These are phyloP conservation scores for Termitomyces sp. DNA, from an alignment of 768 basidiomycete species.

Conservation along the genomic window DNA sequence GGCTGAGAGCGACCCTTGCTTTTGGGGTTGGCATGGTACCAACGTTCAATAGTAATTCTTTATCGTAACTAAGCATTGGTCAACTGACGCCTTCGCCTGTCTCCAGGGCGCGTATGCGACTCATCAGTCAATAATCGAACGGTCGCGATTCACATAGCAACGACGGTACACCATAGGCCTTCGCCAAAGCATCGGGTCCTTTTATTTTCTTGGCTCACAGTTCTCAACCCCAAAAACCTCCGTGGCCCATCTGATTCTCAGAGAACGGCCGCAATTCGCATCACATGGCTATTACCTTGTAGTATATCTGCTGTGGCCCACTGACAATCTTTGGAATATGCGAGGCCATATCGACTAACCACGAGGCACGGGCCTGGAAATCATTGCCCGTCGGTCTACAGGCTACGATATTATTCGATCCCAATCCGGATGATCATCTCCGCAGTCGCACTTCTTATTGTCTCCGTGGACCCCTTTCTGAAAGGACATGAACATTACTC, in stretches of 20 bases:
- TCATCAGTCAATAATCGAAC: neutral
- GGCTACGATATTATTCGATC: constrained; percentile 9
- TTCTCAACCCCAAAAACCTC: constrained; percentile 10
- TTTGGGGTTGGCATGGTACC: neutral
- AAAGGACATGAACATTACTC: neutral
- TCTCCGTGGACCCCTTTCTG: constrained; percentile 6
- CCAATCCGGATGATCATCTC: constrained; percentile 9
- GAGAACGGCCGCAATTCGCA: neutral
- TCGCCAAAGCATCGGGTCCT: constrained; percentile 6
- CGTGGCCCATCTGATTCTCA: constrained; percentile 11
- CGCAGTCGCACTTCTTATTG: constrained; percentile 2
- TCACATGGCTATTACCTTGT: constrained; percentile 9
- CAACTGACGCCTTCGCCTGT: neutral
- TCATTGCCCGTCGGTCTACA: neutral
- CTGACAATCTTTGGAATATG: neutral
- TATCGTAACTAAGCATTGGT: neutral
- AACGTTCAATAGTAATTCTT: neutral
- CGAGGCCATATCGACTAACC: neutral
- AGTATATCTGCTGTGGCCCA: neutral
- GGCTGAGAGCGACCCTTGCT: neutral
- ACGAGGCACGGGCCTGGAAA: neutral
- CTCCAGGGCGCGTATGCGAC: neutral
- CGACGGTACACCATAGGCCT: neutral
- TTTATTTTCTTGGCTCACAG: constrained; percentile 2
- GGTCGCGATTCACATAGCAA: neutral